Base-by-base conservation (phyloP, 805 yeast species). In the Zygoascus bituminiphila region DNA sequence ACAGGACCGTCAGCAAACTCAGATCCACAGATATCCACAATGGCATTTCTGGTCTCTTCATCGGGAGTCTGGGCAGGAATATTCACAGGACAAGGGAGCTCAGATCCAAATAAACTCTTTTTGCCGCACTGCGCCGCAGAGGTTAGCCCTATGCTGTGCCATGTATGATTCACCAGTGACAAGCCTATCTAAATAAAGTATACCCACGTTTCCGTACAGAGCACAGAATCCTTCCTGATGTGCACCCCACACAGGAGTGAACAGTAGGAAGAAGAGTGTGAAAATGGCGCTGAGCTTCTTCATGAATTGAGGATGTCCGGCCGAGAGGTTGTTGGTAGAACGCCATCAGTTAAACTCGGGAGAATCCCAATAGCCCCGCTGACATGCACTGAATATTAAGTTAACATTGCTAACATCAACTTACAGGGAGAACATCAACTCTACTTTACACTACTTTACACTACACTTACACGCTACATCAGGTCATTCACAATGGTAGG, bases 21-120 rank as follows among this genome's bases (percentile, higher is more conserved):
- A 0, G 69, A 73, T 6, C 97, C 97, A 69, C 98, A 89, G 0
- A 88, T 63, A 1, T 72, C 73, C 0, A 70, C 66, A 26, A 88
- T 64, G 33, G 75, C 61, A 1, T 68, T 64, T 17, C 70, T 58
- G 2, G 79, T 69, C 26, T 72, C 76, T 0, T 58, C 62, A 3
- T 62, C 58, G 1, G 86, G 81, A 14, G 50, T 53, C 2, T 68
- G 68, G 0, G 89, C 81, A 17, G 63, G 62, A 0, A 68, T 66
- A 52, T 75, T 73, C 22, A 74, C 75, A 0, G 88, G 83, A 61
- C 95, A 86, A 0, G 98, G 98, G 31, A 91, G 67, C 37, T 77
- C 79, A 5, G 77, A 66, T 0, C 96, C 97, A 64, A 89, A 88
- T 5, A 84, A 62, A 3, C 88, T 74, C 56, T 76, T 79, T 64